Conservation (phyloP, 345 rosid species). For the Raphanus sativus region DNA sequence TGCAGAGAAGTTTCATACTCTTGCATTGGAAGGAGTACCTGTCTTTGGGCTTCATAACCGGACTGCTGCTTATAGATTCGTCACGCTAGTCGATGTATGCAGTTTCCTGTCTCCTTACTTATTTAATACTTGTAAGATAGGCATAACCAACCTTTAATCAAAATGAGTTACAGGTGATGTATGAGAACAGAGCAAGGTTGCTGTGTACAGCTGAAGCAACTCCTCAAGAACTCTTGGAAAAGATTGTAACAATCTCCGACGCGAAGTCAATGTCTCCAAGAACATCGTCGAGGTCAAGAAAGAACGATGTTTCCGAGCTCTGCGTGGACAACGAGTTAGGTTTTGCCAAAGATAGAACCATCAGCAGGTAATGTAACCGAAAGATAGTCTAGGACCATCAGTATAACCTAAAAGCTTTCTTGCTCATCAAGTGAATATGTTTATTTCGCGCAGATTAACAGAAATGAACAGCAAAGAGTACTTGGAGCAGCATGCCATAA, state of each 20-base stretch:
- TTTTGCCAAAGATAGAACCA: slow-evolving; percentile 91
- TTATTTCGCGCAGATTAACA: slow-evolving; percentile 58
- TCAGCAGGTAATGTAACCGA: slow-evolving; percentile 64
- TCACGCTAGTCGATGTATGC: slow-evolving; percentile 88
- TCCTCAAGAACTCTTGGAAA: slow-evolving; percentile 72
- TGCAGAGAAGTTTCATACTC: slow-evolving; percentile 87
- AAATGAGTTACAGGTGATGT: slow-evolving; percentile 71
- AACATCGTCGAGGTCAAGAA: slow-evolving; percentile 80
- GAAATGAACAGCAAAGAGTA: slow-evolving; percentile 98
- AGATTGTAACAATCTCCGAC: slow-evolving; percentile 68
- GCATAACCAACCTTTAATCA: background rate
- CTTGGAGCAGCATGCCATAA: slow-evolving; percentile 64
- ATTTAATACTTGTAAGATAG: background rate
- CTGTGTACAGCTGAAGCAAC: slow-evolving; percentile 87
- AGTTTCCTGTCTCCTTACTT: background rate
- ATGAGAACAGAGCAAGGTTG: slow-evolving; percentile 80
- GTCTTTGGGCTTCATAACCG: slow-evolving; percentile 80
- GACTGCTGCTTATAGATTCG: slow-evolving; percentile 89
- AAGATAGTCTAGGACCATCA: background rate
- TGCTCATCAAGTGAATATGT: background rate
- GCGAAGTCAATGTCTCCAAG: slow-evolving; percentile 77
- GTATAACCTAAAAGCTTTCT: background rate
- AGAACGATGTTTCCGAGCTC: slow-evolving; percentile 70
- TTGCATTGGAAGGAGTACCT: slow-evolving; percentile 86
- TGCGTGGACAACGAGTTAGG: slow-evolving; percentile 96